Conservation (phyloP, 2,329 filamentous ascomycete genomes). For the Cercospora zeina region DNA sequence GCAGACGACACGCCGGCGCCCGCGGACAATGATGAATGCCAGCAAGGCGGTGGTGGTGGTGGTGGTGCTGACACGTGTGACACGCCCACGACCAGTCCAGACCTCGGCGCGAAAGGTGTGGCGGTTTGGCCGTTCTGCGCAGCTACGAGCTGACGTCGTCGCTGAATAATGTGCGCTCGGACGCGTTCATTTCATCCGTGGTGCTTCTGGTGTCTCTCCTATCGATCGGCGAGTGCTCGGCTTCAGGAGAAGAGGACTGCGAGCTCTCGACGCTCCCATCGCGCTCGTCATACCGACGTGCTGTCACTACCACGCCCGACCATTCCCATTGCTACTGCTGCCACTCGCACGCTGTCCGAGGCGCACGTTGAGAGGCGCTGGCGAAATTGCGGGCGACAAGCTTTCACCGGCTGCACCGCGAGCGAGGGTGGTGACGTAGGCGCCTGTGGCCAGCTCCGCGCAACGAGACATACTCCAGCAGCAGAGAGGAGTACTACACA, state of each 20-base stretch:
- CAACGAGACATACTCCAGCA: neutral
- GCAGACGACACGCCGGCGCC: neutral
- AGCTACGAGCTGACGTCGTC: neutral
- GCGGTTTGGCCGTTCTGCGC: neutral
- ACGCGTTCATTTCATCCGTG: neutral
- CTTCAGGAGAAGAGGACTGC: neutral
- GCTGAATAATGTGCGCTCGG: neutral
- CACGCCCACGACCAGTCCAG: neutral
- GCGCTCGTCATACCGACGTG: too few relatives aligned
- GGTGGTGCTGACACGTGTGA: neutral
- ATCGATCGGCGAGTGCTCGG: neutral
- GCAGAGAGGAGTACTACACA: too few relatives aligned
- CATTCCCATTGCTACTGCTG: neutral
- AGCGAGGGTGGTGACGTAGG: neutral
- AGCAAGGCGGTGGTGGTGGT: neutral
- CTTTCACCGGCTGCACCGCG: slow-evolving; percentile 1
- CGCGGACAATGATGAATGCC: neutral
- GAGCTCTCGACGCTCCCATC: too few relatives aligned
- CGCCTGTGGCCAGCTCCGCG: neutral
- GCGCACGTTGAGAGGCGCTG: neutral
- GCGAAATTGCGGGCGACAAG: neutral
- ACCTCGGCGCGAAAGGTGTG: neutral
- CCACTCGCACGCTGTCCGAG: neutral
- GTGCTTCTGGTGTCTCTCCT: neutral
- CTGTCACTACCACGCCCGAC: too few relatives aligned